Percentiles rank a stretch among this genome's conserved stretches.
These are phyloP conservation scores for Lipomyces spencermartinsiae DNA, from an alignment of 805 yeast genomes.

Conservation along the genomic window DNA sequence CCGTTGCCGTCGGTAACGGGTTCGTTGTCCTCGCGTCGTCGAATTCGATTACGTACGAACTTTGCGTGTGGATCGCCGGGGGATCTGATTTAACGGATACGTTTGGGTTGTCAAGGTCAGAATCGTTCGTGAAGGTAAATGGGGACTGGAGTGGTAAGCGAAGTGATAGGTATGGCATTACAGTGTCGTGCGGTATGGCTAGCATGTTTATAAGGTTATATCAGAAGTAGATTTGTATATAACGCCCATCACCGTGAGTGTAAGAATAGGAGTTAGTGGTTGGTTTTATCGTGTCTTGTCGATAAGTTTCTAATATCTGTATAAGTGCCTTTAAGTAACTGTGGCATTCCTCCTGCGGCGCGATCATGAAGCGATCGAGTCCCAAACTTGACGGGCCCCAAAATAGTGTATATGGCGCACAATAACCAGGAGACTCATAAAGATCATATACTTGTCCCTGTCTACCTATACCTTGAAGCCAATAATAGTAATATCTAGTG, in stretches of 20 bases:
- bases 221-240: neutral
- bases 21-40: conserved; percentile 10
- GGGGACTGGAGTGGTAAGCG: conserved; percentile 2
- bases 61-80: conserved; percentile 5
- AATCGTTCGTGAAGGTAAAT: neutral
- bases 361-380: no score
- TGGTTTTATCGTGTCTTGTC: neutral
- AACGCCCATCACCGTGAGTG: neutral
- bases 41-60: neutral
- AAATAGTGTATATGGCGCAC: no score
- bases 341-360: no score
- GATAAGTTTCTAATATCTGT: no score
- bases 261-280: neutral
- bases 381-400: no score
- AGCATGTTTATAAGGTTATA: neutral
- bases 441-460: no score
- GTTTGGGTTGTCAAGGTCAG: conserved; percentile 1
- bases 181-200: neutral
- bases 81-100: neutral
- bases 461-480: no score
- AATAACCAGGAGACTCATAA: no score
- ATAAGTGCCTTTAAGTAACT: no score
- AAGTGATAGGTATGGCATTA: neutral
- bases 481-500: no score
- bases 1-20: conserved; percentile 22